Evolutionary conservation across 495 filamentous ascomycete species (phyloP).

Genomic region (Cladorrhinum samala): DNA sequence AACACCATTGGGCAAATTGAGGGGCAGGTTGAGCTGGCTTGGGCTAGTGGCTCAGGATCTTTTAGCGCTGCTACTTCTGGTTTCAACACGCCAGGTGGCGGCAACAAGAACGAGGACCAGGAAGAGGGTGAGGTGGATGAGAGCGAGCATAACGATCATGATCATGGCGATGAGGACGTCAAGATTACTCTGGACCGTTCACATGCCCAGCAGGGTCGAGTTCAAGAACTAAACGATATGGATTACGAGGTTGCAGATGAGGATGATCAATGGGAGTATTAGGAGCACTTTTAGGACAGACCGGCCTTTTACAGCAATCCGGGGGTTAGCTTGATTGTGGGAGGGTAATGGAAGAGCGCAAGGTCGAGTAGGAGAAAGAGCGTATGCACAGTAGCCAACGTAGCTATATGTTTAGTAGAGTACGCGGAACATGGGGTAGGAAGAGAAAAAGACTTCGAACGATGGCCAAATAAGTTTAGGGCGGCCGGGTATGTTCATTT

Average conservation of each 20-base stretch:
- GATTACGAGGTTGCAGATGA: slow-evolving; percentile 43
- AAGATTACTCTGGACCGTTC: slow-evolving; percentile 24
- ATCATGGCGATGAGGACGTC: slow-evolving; percentile 29
- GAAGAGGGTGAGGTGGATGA: neutral
- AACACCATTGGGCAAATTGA: slow-evolving; percentile 63
- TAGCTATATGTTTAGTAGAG: too few species aligned
- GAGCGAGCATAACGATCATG: neutral
- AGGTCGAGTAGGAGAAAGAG: too few species aligned
- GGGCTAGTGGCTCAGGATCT: slow-evolving; percentile 51
- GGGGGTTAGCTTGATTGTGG: too few species aligned
- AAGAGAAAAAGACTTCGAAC: too few species aligned
- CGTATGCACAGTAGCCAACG: too few species aligned
- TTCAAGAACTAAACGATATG: slow-evolving; percentile 25
- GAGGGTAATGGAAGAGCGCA: too few species aligned
- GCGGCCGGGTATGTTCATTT: too few species aligned
- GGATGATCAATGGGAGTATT: slow-evolving; percentile 35
- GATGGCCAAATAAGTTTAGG: too few species aligned
- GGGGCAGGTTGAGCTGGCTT: slow-evolving; percentile 66
- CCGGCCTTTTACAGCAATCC: too few species aligned
- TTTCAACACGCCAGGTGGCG: slow-evolving; percentile 6
- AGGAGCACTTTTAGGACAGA: too few species aligned
- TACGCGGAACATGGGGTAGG: too few species aligned
- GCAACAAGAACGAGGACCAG: neutral
- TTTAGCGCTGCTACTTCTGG: slow-evolving; percentile 3
- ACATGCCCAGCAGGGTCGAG: neutral